Evolutionary conservation across 2,329 filamentous ascomycete species (phyloP), one percentile per base, ranked within the genome.

Genomic region (Diaporthe caulivora): DNA sequence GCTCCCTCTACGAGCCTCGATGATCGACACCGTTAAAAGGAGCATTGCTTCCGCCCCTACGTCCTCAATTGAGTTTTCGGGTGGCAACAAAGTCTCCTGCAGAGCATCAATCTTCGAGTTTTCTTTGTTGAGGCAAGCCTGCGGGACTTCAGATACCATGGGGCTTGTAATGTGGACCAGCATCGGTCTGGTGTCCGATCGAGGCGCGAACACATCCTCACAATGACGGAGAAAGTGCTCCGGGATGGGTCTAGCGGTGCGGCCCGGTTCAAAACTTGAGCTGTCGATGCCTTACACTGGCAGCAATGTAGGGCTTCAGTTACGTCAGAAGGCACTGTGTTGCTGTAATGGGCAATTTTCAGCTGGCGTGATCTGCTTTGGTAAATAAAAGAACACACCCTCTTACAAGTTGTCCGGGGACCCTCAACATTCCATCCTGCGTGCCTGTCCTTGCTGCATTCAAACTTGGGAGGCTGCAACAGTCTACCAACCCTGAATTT

Each of bases 131-230:
- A 24, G 42, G 44, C 9, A 26, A 26, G 47, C 4, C 24, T 47
- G 42, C 29, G 47, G 62, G 2, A 10, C 29, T 53, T 53, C 47
- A 67, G 44, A 67, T 67, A 53, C 29, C n/a, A 6, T n/a, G 31
- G 21, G 42, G 69, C 69, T 71, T 62, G 26, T 54, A 54, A 62
- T 53, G 57, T 62, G 69, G 69, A 62, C 31, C 55, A 26, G 10
- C 24, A 42, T 10, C 55, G 55, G 69, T 42, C 31, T 24, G 49
- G 37, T 24, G 15, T 44, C 55, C 69, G 68, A 34, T n/a, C n/a
- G 21, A 13, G 11, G 11, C 17, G 13, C 24, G 42, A 44, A 44
- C 17, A 3, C 15, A 15, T 40, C 47, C 24, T 53, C 47, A 53
- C 26, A 13, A 67, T 44, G 62, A 53, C 62, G 62, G 62, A 67